Base-by-base conservation (phyloP, 768 basidiomycete species). In the Leucocoprinus leucothites region DNA sequence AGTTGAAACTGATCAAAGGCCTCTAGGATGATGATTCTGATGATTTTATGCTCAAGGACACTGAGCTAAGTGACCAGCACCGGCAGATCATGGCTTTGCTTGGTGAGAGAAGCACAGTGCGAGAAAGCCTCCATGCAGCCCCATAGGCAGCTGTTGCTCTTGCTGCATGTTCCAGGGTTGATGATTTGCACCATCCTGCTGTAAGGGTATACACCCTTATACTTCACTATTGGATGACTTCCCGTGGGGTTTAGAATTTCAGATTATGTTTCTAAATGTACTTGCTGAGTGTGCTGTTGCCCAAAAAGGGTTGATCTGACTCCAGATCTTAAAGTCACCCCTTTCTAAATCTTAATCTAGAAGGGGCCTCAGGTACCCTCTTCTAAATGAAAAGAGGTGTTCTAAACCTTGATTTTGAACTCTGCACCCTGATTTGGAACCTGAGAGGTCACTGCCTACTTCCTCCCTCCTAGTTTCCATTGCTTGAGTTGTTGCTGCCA, bases 31-130 rank as follows among this genome's bases (percentile, higher is more conserved):
- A 83, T 24, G 79, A 77, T 21, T 76, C 79, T 46, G 76, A 79
- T 57, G 77, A 83, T 53, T 64, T 79, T 21, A 66, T 85, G 14
- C 68, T 87, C 41, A 84, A 84, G 64, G 81, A 86, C 59, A 73
- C 82, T 19, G 85, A 89, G 58, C 80, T 83, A 16, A 72, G 79
- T 47, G 87, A 91, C 69, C 82, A 83, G 57, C 71, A 84, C 38
- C 89, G 87, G 87, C 89, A 91, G 64, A 79, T 90, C 31, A 77
- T 91, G 60, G 88, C 89, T 47, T 70, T 92, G 22, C 74, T 91
- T 13, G 82, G 78, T 8, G 85, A 92, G 63, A 71, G 89, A 56
- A 91, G 89, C 65, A 80, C 86, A 6, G 80, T 91, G 31, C 81
- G 82, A 61, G 86, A 87, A 49, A 78, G 60, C 34, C 57, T 73